These are phyloP conservation scores for Castanea sativa DNA, from an alignment of 306 rosid species.

Conservation along the genomic window DNA sequence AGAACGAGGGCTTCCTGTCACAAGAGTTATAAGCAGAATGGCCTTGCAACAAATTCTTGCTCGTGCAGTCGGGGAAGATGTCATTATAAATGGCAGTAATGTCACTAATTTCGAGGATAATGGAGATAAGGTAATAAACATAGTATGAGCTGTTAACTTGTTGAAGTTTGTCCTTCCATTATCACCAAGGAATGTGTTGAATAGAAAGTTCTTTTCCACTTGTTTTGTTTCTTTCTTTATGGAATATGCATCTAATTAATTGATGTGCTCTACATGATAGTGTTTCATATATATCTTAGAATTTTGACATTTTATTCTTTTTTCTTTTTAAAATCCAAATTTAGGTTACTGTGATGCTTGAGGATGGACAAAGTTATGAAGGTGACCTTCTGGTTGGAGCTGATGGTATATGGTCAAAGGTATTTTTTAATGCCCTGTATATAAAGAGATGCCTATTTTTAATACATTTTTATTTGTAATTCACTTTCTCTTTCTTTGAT, in stretches of 20 bases:
- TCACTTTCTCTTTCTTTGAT: not conserved
- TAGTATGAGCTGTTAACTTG: not conserved
- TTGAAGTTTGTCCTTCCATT: constrained; percentile 19
- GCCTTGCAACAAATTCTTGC: constrained; percentile 91
- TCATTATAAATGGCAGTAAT: constrained; percentile 65
- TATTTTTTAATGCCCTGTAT: constrained; percentile 12
- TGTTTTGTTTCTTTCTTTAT: constrained; percentile 17
- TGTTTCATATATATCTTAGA: not conserved
- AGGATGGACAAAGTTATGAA: constrained; percentile 72
- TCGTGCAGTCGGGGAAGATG: constrained; percentile 70
- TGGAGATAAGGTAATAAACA: constrained; percentile 67
- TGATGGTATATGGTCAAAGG: constrained; percentile 99
- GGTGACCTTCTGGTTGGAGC: constrained; percentile 97
- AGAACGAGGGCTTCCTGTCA: constrained; percentile 94
- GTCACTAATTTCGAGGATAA: constrained; percentile 73
- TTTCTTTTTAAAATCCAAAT: constrained; percentile 17
- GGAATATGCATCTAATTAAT: constrained; percentile 7
- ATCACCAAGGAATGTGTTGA: not conserved
- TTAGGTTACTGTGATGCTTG: constrained; percentile 78
- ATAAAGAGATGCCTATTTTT: not conserved
- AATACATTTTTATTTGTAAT: not conserved
- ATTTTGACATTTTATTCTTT: constrained; percentile 21
- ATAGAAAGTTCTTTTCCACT: not conserved
- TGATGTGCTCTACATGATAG: not conserved
- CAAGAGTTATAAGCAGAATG: constrained; percentile 92